phyloP scores from a whole-genome alignment of 1,139 yeast genomes.

The Suhomyces atakaporum region DNA sequence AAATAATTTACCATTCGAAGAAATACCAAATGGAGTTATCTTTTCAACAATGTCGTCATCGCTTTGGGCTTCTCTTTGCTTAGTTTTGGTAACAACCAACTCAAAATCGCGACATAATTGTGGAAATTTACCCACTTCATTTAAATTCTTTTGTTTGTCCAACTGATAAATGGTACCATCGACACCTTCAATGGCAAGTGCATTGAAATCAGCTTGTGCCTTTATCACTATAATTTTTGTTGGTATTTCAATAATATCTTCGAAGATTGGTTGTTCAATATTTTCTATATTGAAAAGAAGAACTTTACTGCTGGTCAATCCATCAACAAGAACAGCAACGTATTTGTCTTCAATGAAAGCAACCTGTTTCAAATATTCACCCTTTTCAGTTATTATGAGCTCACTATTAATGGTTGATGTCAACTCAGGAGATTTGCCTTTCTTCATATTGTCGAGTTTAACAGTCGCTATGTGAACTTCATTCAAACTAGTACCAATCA shows the following conservation, averaged over 20 bases:
- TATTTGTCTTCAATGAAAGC: constrained; percentile 54
- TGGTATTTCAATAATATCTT: constrained; percentile 44
- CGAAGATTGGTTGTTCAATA: constrained; percentile 39
- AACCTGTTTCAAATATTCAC: constrained; percentile 62
- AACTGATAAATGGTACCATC: constrained; percentile 60
- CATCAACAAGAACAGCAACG: constrained; percentile 62
- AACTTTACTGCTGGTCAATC: constrained; percentile 47
- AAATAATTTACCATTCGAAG: constrained; percentile 72
- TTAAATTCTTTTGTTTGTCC: constrained; percentile 26
- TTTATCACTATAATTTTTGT: constrained; percentile 58
- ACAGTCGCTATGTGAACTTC: constrained; percentile 27
- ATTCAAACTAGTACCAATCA: constrained; percentile 50
- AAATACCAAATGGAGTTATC: constrained; percentile 65
- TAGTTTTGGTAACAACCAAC: constrained; percentile 34
- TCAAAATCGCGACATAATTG: constrained; percentile 68
- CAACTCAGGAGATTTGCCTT: constrained; percentile 51
- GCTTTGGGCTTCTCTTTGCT: constrained; percentile 15
- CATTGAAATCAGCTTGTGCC: constrained; percentile 54
- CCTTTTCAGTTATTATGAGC: constrained; percentile 31
- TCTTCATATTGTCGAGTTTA: constrained; percentile 31
- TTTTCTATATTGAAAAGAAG: constrained; percentile 49
- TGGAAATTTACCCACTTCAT: constrained; percentile 55
- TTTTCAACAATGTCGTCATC: constrained; percentile 26
- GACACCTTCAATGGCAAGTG: constrained; percentile 59
- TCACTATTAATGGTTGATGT: constrained; percentile 34